Evolutionary conservation across 1,139 yeast species (phyloP), one percentile per base, ranked within the genome.

Genomic region (Saccharomycopsis crataegensis): DNA sequence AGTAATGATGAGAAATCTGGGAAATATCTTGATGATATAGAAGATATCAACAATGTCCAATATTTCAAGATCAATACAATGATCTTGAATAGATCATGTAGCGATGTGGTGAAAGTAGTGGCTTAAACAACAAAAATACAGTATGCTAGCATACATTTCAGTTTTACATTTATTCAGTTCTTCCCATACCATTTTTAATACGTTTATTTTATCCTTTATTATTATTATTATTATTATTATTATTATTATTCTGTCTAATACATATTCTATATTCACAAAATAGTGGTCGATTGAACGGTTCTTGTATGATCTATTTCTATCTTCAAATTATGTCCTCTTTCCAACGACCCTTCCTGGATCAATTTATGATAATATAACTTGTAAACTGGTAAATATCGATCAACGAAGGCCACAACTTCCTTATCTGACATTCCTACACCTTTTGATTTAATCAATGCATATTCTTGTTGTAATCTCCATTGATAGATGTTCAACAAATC

Each of bases 381-480:
- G 63, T 93, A 93, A 36, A 86, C 79, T 0, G 96, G 96, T 89
- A 87, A 85, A 67, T 93, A 93, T 57, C 96, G 77, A 58, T 85
- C 81, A 8, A 93, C 82, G 70, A 93, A 93, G 31, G 59, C 58
- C 8, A 61, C 65, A 3, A 93, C 96, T 62, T 85, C 77, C 0
- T 66, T 75, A 61, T 87, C 94, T 1, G 82, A 70, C 98, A 93
- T 90, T 0, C 98, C 98, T 1, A 63, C 57, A 0, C 96, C 96
- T 14, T 66, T 70, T 4, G 58, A 59, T 8, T 59, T 59, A 8
- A 83, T 79, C 62, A 89, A 68, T 3, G 73, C 79, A 59, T 85
- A 87, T 64, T 93, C 99, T 68, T 93, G 98, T 66, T 91, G 80
- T 6, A 77, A 66, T 58, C 99, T 76, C 99, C 99, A 93, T 8